Evolutionary conservation across 2,329 filamentous ascomycete species (phyloP), one percentile per base, ranked within the genome.

Genomic region (Dryadomyces quercivorus): DNA sequence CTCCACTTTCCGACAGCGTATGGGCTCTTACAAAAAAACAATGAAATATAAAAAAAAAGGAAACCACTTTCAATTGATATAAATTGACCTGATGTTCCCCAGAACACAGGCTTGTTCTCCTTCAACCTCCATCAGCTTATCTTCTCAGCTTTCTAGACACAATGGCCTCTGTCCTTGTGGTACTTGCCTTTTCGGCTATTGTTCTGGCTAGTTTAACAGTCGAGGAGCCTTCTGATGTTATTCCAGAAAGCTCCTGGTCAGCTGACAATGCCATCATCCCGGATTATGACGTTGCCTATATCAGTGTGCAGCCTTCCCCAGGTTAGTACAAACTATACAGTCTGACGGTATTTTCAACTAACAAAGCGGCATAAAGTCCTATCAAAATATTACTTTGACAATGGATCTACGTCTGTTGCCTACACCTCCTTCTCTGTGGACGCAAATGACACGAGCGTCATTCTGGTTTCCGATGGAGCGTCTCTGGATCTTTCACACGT

Each of bases 241-340:
- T 56, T 31, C 18, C 40, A 8, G 40, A 51, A 5, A 47, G 40
- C 3, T 31, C 49, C 5, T 56, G 55, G 55, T 20, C 40, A 8
- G 55, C 51, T 1, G 55, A 56, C 51, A 53, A 56, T 26, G 51
- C 55, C 26, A 47, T 56, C 34, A 51, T 51, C 10, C 40, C 55
- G 1, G 55, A 56, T 38, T 56, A 56, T 42, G 51, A 50, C 43
- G 40, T 46, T 7, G 26, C 55, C 0, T 56, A 42, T 34, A 53
- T 56, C 34, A 50, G 45, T 10, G 46, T 46, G 7, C 54, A 56
- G 38, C 54, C 54, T 3, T 50, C 54, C 6, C 45, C 50, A 12
- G 40, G 54, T 56, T 16, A 31, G 53, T 55, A 7, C 20, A 10
- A 13, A 12, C 12, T 40, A 13, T 40, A 16, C 12, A 3, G 3